Evolutionary conservation across 345 rosid species (phyloP), one percentile per base, ranked within the genome.

Genomic region (Eucalyptus polybractea): DNA sequence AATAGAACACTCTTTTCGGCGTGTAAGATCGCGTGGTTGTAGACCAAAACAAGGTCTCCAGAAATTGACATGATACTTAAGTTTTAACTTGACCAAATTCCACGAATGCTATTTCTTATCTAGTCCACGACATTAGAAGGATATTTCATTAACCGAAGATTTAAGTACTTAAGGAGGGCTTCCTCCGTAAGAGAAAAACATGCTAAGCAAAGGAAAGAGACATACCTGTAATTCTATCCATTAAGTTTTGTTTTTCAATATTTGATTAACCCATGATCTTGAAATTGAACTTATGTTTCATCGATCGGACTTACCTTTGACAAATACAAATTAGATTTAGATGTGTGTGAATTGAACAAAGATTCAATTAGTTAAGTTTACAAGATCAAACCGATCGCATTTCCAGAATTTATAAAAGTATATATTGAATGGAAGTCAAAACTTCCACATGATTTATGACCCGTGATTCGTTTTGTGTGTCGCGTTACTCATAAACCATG

Each of bases 331-430:
- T 37, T 10, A 40, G 6, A 72, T 3, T 72, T 10, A 3, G 7
- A 37, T 6, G 0, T 13, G 13, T 19, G 27, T 5, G 47, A 40
- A 10, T 72, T 3, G 3, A 72, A 19, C 2, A 72, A 33, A 72
- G 0, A 37, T 37, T 0, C 2, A 16, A n/a, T 7, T 14, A 65
- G 0, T 65, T 7, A 65, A n/a, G 1, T 37, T 37, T 3, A 72
- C 3, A 19, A 6, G 27, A 72, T 19, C 3, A 19, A 72, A 0
- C 2, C 1, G 2, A 72, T 72, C 7, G 3, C 4, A 31, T 67
- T 31, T 67, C 4, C 0, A 67, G 0, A 67, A 67, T 67, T 14
- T 7, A n/a, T 12, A 29, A 13, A 29, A 62, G 3, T 6, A 4
- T 15, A 2, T 4, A 15, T 9, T 1, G 1, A 37, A 67, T 69